These are phyloP conservation scores for Pleurotus sapidus DNA, from an alignment of 768 basidiomycete species.

Conservation along the genomic window DNA sequence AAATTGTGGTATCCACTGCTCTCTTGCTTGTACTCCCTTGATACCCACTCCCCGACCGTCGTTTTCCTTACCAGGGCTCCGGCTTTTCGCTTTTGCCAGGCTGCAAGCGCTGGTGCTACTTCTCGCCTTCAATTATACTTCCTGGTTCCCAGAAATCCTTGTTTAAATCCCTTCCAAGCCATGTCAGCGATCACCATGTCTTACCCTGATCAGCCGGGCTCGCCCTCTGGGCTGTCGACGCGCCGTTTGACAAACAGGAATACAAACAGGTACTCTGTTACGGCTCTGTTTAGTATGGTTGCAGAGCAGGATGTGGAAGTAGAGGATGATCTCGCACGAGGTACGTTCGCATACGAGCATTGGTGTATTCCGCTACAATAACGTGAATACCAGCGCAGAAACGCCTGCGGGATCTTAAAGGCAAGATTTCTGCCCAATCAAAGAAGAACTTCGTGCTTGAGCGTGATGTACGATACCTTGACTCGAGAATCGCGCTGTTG, in stretches of 20 bases:
- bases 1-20: background rate
- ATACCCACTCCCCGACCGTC: slow-evolving; percentile 5
- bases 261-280: slow-evolving; percentile 95
- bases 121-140: slow-evolving; percentile 15
- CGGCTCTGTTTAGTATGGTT: slow-evolving; percentile 94
- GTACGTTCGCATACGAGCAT: slow-evolving; percentile 39
- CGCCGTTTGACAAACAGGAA: slow-evolving; percentile 87
- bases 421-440: slow-evolving; percentile 95
- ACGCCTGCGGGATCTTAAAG: slow-evolving; percentile 92
- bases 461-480: slow-evolving; percentile 96
- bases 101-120: slow-evolving; percentile 46
- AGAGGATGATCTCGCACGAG: slow-evolving; percentile 93
- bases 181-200: slow-evolving; percentile 48
- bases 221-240: slow-evolving; percentile 63
- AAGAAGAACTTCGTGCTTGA: slow-evolving; percentile 99
- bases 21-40: slow-evolving; percentile 3
- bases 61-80: slow-evolving; percentile 1
- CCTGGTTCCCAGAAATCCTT: slow-evolving; percentile 16
- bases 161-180: slow-evolving; percentile 20
- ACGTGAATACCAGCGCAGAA: slow-evolving; percentile 73
- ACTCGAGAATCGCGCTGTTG: slow-evolving; percentile 93
- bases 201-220: slow-evolving; percentile 57
- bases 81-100: slow-evolving; percentile 20
- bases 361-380: too few species aligned
- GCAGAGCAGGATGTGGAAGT: slow-evolving; percentile 98